Conservation (phyloP, 1,284 basidiomycete genomes). For the Meripilus lineatus region DNA sequence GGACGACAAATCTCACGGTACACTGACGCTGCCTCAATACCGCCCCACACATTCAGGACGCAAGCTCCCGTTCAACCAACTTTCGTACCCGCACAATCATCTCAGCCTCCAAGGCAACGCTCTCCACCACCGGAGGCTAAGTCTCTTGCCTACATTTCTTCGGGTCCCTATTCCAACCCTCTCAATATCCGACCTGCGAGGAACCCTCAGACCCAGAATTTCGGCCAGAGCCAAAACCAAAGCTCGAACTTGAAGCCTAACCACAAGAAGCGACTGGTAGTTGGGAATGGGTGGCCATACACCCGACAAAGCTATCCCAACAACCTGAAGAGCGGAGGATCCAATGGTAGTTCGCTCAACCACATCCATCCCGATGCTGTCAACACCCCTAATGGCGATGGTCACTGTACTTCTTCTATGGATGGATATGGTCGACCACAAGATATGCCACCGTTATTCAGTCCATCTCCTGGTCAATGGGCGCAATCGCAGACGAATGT, state of each 20-base stretch:
- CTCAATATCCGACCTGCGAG: slow-evolving; percentile 40
- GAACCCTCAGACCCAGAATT: neutral
- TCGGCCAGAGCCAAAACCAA: neutral
- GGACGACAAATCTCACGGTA: neutral
- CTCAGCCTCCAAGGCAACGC: neutral
- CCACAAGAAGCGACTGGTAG: slow-evolving; percentile 6
- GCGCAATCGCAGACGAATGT: too few relatives aligned
- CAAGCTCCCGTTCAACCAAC: neutral
- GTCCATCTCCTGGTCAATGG: too few relatives aligned
- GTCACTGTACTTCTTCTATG: too few relatives aligned
- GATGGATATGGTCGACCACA: too few relatives aligned
- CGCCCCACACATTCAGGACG: neutral
- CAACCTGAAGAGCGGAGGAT: too few relatives aligned
- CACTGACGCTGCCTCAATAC: neutral
- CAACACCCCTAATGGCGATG: too few relatives aligned
- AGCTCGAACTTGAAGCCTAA: neutral
- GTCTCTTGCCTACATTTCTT: slow-evolving; percentile 31
- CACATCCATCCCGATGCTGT: too few relatives aligned
- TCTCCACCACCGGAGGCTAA: slow-evolving; percentile 32
- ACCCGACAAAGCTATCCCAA: too few relatives aligned
- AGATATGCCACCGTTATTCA: too few relatives aligned
- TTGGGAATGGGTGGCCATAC: slow-evolving; percentile 9
- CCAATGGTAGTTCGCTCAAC: too few relatives aligned
- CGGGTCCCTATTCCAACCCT: slow-evolving; percentile 42
- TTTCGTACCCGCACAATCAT: neutral